A percentile compares a stretch with the other conserved stretches of the same genome.
Conservation (phyloP, 2,329 filamentous ascomycete species). For the Polytolypa hystricis region DNA sequence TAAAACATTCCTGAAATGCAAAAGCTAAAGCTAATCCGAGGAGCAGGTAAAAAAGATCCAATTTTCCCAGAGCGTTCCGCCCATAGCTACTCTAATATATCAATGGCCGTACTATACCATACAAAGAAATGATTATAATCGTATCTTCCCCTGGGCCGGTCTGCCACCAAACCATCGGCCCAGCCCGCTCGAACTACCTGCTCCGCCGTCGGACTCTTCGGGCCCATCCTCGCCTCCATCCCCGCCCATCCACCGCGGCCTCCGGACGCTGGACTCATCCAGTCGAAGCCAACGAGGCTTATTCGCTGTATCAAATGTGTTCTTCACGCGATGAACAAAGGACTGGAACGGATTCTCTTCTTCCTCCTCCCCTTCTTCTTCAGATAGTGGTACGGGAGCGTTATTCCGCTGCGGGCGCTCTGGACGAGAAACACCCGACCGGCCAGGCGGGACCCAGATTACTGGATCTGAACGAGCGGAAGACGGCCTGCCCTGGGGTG, state of each 20-base stretch:
- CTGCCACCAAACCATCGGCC: slow-evolving; percentile 31
- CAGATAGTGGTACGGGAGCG: neutral
- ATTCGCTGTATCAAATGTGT: slow-evolving; percentile 77
- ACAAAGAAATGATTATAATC: too few species aligned
- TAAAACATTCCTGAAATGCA: too few species aligned
- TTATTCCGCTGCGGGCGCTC: slow-evolving; percentile 15
- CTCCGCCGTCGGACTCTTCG: slow-evolving; percentile 9
- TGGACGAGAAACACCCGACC: slow-evolving; percentile 15
- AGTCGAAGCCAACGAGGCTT: slow-evolving; percentile 74
- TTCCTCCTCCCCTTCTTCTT: slow-evolving; percentile 35
- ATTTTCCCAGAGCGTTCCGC: too few species aligned
- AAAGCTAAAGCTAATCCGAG: too few species aligned
- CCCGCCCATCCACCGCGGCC: slow-evolving; percentile 70
- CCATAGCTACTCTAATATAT: too few species aligned
- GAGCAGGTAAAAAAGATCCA: too few species aligned
- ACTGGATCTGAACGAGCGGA: slow-evolving; percentile 21
- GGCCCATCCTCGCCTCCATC: slow-evolving; percentile 31
- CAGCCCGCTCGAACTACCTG: slow-evolving; percentile 20
- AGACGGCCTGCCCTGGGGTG: neutral
- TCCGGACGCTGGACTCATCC: slow-evolving; percentile 56
- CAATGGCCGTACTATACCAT: too few species aligned
- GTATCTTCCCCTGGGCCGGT: slow-evolving; percentile 28
- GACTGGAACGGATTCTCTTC: slow-evolving; percentile 70
- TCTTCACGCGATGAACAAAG: slow-evolving; percentile 75
- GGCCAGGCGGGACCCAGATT: slow-evolving; percentile 22